These are phyloP conservation scores for Boletellus sp. DNA, from an alignment of 768 basidiomycete genomes.

Conservation along the genomic window DNA sequence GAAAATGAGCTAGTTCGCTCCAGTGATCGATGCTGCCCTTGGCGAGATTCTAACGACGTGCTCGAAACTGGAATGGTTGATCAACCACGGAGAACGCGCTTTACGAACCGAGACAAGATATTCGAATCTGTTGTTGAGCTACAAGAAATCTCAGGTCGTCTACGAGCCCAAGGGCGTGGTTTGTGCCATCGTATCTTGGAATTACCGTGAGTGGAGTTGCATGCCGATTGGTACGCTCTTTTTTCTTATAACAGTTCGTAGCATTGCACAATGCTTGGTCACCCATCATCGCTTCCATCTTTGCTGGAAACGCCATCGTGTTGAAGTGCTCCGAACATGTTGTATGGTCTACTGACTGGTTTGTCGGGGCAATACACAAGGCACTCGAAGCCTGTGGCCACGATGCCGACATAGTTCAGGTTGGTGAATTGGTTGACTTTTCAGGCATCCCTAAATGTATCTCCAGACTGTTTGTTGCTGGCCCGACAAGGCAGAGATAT, in stretches of 20 bases:
- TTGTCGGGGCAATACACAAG: slow-evolving; percentile 70
- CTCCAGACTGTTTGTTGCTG: slow-evolving; percentile 76
- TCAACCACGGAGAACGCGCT: slow-evolving; percentile 77
- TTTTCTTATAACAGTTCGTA: slow-evolving; percentile 29
- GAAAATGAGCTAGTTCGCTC: slow-evolving; percentile 3
- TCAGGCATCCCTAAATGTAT: slow-evolving; percentile 7
- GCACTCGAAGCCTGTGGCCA: slow-evolving; percentile 82
- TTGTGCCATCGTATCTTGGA: slow-evolving; percentile 92
- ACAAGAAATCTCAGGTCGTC: slow-evolving; percentile 75
- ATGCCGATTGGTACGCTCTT: no score
- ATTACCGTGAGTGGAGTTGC: slow-evolving; percentile 64
- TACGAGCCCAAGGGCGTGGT: slow-evolving; percentile 94
- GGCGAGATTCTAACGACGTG: slow-evolving; percentile 96
- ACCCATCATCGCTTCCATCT: slow-evolving; percentile 86
- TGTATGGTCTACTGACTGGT: slow-evolving; percentile 86
- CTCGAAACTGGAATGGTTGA: slow-evolving; percentile 90
- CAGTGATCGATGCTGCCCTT: slow-evolving; percentile 90
- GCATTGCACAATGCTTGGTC: slow-evolving; percentile 94
- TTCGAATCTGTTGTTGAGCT: slow-evolving; percentile 62
- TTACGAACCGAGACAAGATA: slow-evolving; percentile 71
- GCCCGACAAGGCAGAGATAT: slow-evolving; percentile 77
- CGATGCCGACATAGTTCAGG: slow-evolving; percentile 87
- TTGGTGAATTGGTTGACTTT: slow-evolving; percentile 21
- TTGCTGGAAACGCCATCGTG: slow-evolving; percentile 86
- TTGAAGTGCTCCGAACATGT: slow-evolving; percentile 93